These are phyloP conservation scores for Casuarina glauca DNA, from an alignment of 306 rosid species.

Conservation along the genomic window DNA sequence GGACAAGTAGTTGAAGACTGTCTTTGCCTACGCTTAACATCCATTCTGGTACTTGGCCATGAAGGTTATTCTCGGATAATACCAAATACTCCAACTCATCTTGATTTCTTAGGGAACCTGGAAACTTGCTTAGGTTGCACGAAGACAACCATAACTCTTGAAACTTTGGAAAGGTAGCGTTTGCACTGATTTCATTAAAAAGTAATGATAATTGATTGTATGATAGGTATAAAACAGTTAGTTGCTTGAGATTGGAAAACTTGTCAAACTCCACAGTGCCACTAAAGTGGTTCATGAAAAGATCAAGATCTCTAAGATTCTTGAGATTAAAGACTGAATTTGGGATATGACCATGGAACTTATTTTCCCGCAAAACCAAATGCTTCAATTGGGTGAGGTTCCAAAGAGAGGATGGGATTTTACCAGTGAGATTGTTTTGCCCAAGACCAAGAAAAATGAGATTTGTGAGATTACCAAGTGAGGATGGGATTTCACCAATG, in stretches of 20 bases:
- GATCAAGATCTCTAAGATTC: background rate
- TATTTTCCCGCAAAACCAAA: fast-evolving
- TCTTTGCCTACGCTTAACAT: background rate
- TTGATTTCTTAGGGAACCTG: background rate
- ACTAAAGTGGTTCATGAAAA: background rate
- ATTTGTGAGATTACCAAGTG: too few relatives aligned
- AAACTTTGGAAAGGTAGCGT: background rate
- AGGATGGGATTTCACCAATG: too few relatives aligned
- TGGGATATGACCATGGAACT: background rate
- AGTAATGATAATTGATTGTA: background rate
- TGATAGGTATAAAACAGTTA: background rate
- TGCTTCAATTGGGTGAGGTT: background rate
- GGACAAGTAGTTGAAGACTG: background rate
- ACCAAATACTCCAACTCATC: background rate
- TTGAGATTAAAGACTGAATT: background rate
- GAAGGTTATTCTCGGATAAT: background rate
- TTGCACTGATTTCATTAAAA: background rate
- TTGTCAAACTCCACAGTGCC: background rate
- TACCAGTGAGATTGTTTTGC: background rate
- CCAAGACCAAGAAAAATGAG: too few relatives aligned
- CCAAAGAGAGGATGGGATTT: background rate
- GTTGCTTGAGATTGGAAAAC: background rate
- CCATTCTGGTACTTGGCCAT: background rate
- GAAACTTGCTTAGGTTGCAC: background rate
- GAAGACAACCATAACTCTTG: background rate